These are phyloP conservation scores for Saccharomycopsis babjevae DNA, from an alignment of 805 yeast species.

Conservation along the genomic window DNA sequence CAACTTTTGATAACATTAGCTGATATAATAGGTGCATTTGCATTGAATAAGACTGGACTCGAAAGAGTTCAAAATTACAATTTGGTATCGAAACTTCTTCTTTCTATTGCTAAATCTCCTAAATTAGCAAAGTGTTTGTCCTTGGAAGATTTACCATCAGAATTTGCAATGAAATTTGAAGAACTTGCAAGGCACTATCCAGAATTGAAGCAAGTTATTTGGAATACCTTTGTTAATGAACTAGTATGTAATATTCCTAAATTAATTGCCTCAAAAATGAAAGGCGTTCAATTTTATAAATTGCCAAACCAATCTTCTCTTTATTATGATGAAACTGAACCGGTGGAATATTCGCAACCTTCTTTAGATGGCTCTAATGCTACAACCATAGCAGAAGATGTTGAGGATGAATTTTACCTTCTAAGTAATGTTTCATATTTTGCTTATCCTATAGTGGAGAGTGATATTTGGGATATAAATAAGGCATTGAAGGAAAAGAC, in stretches of 20 bases:
- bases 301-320: slow-evolving; percentile 32
- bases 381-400: slow-evolving; percentile 31
- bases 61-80: slow-evolving; percentile 36
- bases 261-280: slow-evolving; percentile 29
- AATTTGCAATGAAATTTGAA: slow-evolving; percentile 61
- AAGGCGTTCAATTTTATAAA: slow-evolving; percentile 30
- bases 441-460: slow-evolving; percentile 39
- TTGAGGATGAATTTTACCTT: slow-evolving; percentile 34
- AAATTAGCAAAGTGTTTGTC: slow-evolving; percentile 45
- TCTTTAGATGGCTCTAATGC: slow-evolving; percentile 31
- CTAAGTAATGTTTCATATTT: slow-evolving; percentile 43
- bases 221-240: slow-evolving; percentile 33
- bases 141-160: slow-evolving; percentile 40
- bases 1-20: slow-evolving; percentile 54
- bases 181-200: slow-evolving; percentile 81
- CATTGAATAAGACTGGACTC: slow-evolving; percentile 67
- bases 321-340: slow-evolving; percentile 33
- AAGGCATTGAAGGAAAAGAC: slow-evolving; percentile 22
- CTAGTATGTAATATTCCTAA: slow-evolving; percentile 38
- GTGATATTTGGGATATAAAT: slow-evolving; percentile 37
- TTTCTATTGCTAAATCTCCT: slow-evolving; percentile 36
- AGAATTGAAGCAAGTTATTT: slow-evolving; percentile 49
- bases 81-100: slow-evolving; percentile 35
- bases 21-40: slow-evolving; percentile 72
- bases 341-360: slow-evolving; percentile 20